Evolutionary conservation across 352 stramenopile genomes (phyloP).

Genomic region (Globisporangium yorkense): DNA sequence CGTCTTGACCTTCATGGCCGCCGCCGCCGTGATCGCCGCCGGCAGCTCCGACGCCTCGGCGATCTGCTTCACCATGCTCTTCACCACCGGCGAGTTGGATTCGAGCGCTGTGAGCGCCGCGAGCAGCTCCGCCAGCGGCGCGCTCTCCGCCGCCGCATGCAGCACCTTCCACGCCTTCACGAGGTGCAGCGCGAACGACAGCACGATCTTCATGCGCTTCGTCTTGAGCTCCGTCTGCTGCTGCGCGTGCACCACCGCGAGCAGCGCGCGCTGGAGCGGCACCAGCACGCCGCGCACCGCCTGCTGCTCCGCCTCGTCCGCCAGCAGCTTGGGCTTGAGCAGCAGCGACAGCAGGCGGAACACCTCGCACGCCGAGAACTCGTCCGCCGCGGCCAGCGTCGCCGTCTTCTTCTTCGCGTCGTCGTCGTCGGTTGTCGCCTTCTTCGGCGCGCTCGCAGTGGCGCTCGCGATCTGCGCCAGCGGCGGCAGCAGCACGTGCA

Average conservation of each 20-base stretch:
- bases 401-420: conserved; percentile 18
- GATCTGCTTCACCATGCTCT: conserved; percentile 69
- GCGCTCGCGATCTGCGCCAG: conserved; percentile 35
- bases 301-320: conserved; percentile 23
- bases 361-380: conserved; percentile 75
- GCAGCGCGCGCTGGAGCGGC: conserved; percentile 34
- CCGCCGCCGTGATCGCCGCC: conserved; percentile 5
- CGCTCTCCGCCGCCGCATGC: conserved; percentile 13
- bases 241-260: conserved; percentile 33
- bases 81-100: conserved; percentile 59
- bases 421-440: not conserved
- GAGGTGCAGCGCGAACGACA: conserved; percentile 61
- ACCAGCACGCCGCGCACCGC: conserved; percentile 28
- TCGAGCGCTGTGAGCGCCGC: conserved; percentile 38
- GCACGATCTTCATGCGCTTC: conserved; percentile 73
- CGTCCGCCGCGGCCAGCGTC: conserved; percentile 34
- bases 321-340: conserved; percentile 48
- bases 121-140: conserved; percentile 36
- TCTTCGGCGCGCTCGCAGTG: conserved; percentile 13
- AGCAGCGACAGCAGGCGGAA: conserved; percentile 68
- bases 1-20: conserved; percentile 5
- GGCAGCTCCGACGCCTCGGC: conserved; percentile 19
- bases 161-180: conserved; percentile 53
- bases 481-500: conserved; percentile 50
- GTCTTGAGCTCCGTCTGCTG: conserved; percentile 38